phyloP scores from a whole-genome alignment of 2,329 filamentous ascomycete species.

The Cladosporium sp. region DNA sequence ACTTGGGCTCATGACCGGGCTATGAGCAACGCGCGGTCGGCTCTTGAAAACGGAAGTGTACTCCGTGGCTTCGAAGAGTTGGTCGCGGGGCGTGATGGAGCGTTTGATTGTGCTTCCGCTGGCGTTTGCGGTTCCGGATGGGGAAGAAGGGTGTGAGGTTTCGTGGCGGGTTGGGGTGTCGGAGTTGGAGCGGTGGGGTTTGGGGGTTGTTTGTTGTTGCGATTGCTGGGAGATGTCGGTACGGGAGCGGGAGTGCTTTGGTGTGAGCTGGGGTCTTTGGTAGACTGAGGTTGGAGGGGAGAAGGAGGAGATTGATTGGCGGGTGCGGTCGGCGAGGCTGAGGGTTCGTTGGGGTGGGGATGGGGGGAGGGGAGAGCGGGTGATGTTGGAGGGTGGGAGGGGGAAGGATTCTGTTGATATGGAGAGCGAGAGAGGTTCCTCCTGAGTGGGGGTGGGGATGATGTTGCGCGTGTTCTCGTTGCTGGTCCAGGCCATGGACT shows the following conservation, averaged over 20 bases:
- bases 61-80: conserved; percentile 65
- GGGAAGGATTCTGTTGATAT: conserved; percentile 18
- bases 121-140: too few species aligned
- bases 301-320: conserved; percentile 69
- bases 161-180: neutral
- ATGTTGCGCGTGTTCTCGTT: neutral
- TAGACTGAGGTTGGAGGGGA: conserved; percentile 29
- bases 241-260: conserved; percentile 29
- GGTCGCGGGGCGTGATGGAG: conserved; percentile 56
- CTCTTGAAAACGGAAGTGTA: conserved; percentile 82
- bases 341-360: conserved; percentile 26
- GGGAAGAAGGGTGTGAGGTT: too few species aligned
- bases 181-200: neutral
- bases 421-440: neutral
- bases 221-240: conserved; percentile 35
- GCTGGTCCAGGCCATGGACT: conserved; percentile 37
- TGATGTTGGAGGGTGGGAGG: neutral
- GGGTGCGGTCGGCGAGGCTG: conserved; percentile 72
- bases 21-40: conserved; percentile 71
- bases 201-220: neutral
- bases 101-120: conserved; percentile 15
- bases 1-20: conserved; percentile 47
- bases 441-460: neutral
- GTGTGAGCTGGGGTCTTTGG: conserved; percentile 33
- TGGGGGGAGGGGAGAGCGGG: conserved; percentile 17